phyloP scores from a whole-genome alignment of 2,329 filamentous ascomycete species.

The Shiraia bambusicola region DNA sequence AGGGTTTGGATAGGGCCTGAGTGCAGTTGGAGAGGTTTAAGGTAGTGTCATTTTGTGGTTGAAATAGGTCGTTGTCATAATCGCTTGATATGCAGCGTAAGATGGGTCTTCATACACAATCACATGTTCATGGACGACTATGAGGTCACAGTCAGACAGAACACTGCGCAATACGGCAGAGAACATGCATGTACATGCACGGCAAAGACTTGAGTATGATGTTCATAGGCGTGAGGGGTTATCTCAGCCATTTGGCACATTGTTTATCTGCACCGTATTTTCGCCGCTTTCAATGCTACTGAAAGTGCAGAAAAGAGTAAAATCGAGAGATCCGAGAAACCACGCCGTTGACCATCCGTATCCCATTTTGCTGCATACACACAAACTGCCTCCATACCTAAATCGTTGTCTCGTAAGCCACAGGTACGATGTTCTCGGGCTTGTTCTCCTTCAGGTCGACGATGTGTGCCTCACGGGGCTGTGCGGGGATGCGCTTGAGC shows the following conservation, averaged over 20 bases:
- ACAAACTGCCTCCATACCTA: constrained; percentile 56
- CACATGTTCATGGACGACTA: no score
- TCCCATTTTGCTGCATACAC: constrained; percentile 40
- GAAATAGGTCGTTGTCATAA: no score
- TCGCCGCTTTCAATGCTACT: constrained; percentile 43
- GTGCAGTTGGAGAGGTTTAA: no score
- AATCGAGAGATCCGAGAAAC: constrained; percentile 43
- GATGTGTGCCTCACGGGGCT: constrained; percentile 77
- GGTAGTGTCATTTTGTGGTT: no score
- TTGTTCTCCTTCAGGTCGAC: constrained; percentile 79
- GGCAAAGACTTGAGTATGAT: constrained; percentile 29
- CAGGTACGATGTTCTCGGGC: constrained; percentile 86
- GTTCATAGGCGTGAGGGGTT: constrained; percentile 41
- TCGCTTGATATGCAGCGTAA: no score
- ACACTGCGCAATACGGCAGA: not conserved
- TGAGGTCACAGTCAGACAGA: no score
- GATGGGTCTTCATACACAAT: no score
- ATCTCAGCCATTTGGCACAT: constrained; percentile 40
- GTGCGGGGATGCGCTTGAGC: constrained; percentile 85
- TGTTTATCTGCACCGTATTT: constrained; percentile 38
- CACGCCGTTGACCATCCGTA: constrained; percentile 44
- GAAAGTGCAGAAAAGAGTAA: constrained; percentile 44
- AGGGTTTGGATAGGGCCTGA: no score
- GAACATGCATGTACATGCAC: not conserved
- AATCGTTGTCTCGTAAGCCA: constrained; percentile 98